These are phyloP conservation scores for Myxozyma lipomycoides DNA, from an alignment of 805 yeast species.

Conservation along the genomic window DNA sequence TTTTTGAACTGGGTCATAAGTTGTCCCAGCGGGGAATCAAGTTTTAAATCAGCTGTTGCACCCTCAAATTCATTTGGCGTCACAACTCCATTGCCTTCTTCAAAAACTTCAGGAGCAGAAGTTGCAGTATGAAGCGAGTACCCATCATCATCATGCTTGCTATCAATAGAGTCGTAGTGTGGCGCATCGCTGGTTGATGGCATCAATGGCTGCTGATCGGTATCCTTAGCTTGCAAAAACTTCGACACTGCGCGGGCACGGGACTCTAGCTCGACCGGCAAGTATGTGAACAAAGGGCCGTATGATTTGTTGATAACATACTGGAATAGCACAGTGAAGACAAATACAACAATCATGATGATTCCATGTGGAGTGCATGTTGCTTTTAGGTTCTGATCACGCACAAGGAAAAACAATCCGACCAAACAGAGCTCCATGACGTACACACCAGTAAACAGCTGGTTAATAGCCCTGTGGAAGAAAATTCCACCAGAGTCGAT, in stretches of 20 bases:
- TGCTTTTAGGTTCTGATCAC: constrained; percentile 45
- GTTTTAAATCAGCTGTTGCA: background rate
- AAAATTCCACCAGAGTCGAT: constrained; percentile 50
- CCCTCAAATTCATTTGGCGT: background rate
- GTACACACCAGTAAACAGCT: constrained; percentile 74
- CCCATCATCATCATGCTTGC: background rate
- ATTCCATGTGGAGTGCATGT: constrained; percentile 49
- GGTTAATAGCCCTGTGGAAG: constrained; percentile 72
- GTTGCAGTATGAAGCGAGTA: constrained; percentile 2
- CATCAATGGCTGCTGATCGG: background rate
- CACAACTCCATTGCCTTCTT: background rate
- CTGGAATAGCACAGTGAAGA: constrained; percentile 57
- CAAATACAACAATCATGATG: constrained; percentile 49
- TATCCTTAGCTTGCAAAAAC: constrained; percentile 4
- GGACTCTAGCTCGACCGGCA: constrained; percentile 38
- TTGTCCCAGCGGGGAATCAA: constrained; percentile 18
- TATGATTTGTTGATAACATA: constrained; percentile 47
- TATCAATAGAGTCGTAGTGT: background rate
- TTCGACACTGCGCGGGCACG: constrained; percentile 11
- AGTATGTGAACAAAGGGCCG: constrained; percentile 37
- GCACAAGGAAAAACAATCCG: constrained; percentile 67
- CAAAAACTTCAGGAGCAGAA: background rate
- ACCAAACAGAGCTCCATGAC: constrained; percentile 73
- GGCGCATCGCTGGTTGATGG: background rate
- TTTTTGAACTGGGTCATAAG: constrained; percentile 7